phyloP scores from a whole-genome alignment of 495 filamentous ascomycete genomes.

The Cercophora newfieldiana region DNA sequence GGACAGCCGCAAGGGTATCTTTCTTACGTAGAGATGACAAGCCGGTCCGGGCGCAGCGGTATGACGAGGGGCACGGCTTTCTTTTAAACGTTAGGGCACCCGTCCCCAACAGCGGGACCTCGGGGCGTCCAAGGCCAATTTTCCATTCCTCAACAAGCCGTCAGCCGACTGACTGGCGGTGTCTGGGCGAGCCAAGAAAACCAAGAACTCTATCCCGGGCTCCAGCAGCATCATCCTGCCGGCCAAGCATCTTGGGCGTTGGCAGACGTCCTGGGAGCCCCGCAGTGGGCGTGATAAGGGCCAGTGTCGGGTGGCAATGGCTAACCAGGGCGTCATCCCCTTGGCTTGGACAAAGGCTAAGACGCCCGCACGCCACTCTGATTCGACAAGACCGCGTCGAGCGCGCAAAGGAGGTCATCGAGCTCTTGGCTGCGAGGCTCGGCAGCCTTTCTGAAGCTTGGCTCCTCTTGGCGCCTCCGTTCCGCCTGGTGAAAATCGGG shows the following conservation, averaged over 20 bases:
- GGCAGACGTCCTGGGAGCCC: constrained; percentile 2
- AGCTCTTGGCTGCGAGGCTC: constrained; percentile 20
- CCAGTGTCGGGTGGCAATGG: constrained; percentile 23
- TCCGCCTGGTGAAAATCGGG: not conserved
- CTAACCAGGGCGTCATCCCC: constrained; percentile 21
- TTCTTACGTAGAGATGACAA: not conserved
- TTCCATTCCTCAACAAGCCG: constrained; percentile 19
- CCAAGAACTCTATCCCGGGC: constrained; percentile 34
- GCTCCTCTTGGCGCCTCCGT: constrained; percentile 16
- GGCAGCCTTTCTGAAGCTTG: constrained; percentile 16
- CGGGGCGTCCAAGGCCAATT: not conserved
- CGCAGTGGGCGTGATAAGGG: constrained; percentile 7
- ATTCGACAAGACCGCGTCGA: constrained; percentile 8
- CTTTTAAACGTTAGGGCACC: not conserved
- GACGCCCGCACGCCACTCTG: constrained; percentile 5
- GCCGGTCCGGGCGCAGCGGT: not conserved
- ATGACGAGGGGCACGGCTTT: not conserved
- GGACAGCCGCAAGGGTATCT: not conserved
- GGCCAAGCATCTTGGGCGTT: constrained; percentile 15
- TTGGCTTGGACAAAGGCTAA: constrained; percentile 26
- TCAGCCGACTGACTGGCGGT: constrained; percentile 14
- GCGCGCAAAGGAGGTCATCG: constrained; percentile 19
- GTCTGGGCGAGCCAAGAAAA: constrained; percentile 28
- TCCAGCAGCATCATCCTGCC: constrained; percentile 5
- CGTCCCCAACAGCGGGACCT: not conserved